A percentile compares a stretch with the other conserved stretches of the same genome.
These are phyloP conservation scores for Sonneratia caseolaris DNA, from an alignment of 345 rosid species.

Conservation along the genomic window DNA sequence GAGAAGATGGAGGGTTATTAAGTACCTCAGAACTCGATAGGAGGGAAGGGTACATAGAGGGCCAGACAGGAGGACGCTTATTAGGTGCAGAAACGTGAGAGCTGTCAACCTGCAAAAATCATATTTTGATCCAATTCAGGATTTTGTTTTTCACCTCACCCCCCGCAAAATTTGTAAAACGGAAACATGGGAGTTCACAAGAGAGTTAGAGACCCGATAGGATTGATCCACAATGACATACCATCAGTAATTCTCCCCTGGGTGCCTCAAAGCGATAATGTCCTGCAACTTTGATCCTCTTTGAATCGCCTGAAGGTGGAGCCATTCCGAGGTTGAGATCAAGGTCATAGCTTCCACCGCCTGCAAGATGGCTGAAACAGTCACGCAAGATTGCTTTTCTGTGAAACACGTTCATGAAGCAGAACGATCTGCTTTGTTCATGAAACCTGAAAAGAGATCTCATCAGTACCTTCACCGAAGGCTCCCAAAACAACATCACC, in stretches of 20 bases:
- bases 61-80: conserved; percentile 15
- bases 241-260: neutral
- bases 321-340: conserved; percentile 57
- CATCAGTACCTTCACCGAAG: conserved; percentile 24
- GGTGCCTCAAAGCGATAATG: conserved; percentile 14
- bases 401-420: neutral
- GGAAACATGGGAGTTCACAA: neutral
- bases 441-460: neutral
- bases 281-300: conserved; percentile 8
- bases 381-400: neutral
- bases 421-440: too few species aligned
- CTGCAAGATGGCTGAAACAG: neutral
- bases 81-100: conserved; percentile 15
- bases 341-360: conserved; percentile 35
- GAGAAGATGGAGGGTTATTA: too few species aligned
- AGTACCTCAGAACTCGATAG: conserved; percentile 28
- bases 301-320: conserved; percentile 14
- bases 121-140: neutral
- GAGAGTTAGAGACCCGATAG: too few species aligned
- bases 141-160: too few species aligned
- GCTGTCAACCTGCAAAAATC: conserved; percentile 20
- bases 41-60: conserved; percentile 20
- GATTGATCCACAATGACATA: neutral
- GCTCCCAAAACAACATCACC: conserved; percentile 17
- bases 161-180: too few species aligned